Evolutionary conservation across 2,329 filamentous ascomycete species (phyloP), one percentile per base, ranked within the genome.

Genomic region (Trichoderma cornu-damae): DNA sequence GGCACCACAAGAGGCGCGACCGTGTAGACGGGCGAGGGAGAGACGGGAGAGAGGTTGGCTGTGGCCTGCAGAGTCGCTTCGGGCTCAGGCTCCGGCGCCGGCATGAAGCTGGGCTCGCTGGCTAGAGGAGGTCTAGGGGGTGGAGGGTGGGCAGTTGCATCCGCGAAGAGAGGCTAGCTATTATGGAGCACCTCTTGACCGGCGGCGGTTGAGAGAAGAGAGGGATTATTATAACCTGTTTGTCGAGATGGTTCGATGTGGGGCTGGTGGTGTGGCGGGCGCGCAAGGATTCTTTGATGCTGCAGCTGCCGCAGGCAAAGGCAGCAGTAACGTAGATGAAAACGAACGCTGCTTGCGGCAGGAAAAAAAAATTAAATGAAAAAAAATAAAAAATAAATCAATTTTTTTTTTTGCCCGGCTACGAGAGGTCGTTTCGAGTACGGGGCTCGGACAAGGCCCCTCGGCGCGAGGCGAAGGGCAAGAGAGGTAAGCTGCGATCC

Each of bases 11-110:
- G 68, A 44, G 78, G 70, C 24, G 77, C 75, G 57, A 76, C 72
- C 47, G 72, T 73, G 62, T 80, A 73, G 59, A 79, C 66, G 58
- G 77, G 73, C 58, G 76, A 70, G 47, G 79, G 80, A 51, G 79
- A 81, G 49, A 81, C 66, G 11, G 79, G 79, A 47, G 74, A 79
- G 58, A 82, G 71, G 68, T 77, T 73, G 70, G 79, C 79, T 64
- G 78, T 75, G 64, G 79, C 79, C 75, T 79, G 74, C 61, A 80
- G 66, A 66, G 77, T 72, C 46, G 76, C 75, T 59, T 76, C 70
- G 60, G 68, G 70, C 60, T 75, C 74, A 67, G 38, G 46, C 30
- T 60, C 59, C 35, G 53, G 46, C 37, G 59, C 56, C 43, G 53
- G 37, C 50, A 52, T 59, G 46, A 44, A 48, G 53, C 40, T 57